Percentiles rank a stretch among this genome's conserved stretches.
phyloP scores from a whole-genome alignment of 192 early-diverging fungal species.

The Anaeromyces robustus region DNA sequence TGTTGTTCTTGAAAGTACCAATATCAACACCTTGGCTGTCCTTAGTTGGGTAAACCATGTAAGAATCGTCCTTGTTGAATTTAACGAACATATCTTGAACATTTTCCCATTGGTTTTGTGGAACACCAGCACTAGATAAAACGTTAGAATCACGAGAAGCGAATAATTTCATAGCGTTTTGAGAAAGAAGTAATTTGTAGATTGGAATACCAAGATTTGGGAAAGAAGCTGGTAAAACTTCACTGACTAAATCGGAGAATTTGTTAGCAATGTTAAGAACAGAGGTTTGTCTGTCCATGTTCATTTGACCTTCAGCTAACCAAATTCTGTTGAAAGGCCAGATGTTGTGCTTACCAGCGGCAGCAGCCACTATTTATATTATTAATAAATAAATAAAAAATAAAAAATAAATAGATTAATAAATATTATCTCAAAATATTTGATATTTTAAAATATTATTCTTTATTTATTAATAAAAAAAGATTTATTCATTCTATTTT shows the following conservation, averaged over 20 bases:
- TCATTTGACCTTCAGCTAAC: not conserved
- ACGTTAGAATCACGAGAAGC: not conserved
- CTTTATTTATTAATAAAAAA: too few species aligned
- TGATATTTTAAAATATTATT: too few species aligned
- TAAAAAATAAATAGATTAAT: too few species aligned
- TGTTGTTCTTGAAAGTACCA: not conserved
- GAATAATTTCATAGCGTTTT: not conserved
- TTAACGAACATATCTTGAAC: not conserved
- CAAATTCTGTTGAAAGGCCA: not conserved
- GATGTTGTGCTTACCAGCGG: not conserved
- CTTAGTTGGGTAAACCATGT: not conserved
- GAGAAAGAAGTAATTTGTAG: not conserved
- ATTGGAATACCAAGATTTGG: not conserved
- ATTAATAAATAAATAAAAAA: not conserved
- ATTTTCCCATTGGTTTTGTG: not conserved
- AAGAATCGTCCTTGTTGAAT: not conserved
- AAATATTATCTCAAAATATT: too few species aligned
- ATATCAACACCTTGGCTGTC: not conserved
- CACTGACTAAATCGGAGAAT: not conserved
- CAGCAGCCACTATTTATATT: not conserved
- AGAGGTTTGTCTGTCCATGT: not conserved
- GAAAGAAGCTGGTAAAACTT: not conserved
- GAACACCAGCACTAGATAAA: not conserved
- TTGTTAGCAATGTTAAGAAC: not conserved
- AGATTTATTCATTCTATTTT: too few species aligned